These are phyloP conservation scores for Sarocladiaceae sp. DNA, from an alignment of 2,329 filamentous ascomycete genomes.

Conservation along the genomic window DNA sequence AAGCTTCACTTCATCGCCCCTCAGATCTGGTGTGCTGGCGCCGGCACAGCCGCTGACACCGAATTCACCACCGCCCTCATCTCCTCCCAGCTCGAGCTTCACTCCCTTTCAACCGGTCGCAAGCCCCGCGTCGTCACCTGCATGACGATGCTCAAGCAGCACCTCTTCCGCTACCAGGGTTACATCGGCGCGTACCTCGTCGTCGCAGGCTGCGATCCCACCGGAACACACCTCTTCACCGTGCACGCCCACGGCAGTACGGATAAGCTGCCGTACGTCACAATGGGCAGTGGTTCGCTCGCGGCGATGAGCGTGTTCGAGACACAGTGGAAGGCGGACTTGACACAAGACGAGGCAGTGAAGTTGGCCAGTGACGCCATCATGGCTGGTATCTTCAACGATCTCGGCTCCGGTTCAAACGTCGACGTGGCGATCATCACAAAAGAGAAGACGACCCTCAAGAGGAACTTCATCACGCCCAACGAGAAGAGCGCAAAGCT, in stretches of 20 bases:
- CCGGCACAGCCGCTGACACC: constrained; percentile 95
- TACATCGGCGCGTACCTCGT: constrained; percentile 98
- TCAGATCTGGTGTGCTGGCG: constrained; percentile 98
- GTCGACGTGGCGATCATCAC: constrained; percentile 97
- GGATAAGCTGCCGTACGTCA: constrained; percentile 98
- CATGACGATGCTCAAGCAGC: constrained; percentile 99
- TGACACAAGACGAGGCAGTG: constrained; percentile 78
- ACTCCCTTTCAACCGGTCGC: constrained; percentile 92
- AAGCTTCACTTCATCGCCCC: constrained; percentile 99
- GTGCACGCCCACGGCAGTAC: constrained; percentile 98
- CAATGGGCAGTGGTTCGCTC: constrained; percentile 94
- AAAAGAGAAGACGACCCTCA: constrained; percentile 86
- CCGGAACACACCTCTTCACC: constrained; percentile 91
- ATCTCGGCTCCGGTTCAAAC: constrained; percentile 93
- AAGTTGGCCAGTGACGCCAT: constrained; percentile 83
- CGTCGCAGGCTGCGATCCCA: constrained; percentile 93
- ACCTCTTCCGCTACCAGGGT: constrained; percentile 97
- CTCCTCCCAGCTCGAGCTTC: constrained; percentile 96
- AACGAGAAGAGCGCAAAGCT: constrained; percentile 90
- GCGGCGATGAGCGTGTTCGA: constrained; percentile 99
- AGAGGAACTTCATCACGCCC: constrained; percentile 89
- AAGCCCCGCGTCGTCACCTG: constrained; percentile 96
- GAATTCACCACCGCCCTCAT: constrained; percentile 99
- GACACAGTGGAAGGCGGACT: constrained; percentile 80
- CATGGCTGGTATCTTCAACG: constrained; percentile 96